These are phyloP conservation scores for Ogataea angusta DNA, from an alignment of 805 yeast genomes.

Conservation along the genomic window DNA sequence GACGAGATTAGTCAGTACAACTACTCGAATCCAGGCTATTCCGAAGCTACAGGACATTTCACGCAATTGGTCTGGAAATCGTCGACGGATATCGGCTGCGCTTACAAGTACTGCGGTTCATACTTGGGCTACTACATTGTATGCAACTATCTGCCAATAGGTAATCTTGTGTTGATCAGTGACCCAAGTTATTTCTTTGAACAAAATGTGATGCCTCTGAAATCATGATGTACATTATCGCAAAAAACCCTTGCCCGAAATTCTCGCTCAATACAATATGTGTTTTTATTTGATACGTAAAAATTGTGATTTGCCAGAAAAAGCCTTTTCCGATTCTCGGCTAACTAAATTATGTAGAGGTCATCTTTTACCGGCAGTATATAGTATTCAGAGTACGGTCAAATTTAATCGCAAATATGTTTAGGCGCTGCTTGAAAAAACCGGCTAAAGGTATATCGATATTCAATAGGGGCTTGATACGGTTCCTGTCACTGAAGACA, in stretches of 20 bases:
- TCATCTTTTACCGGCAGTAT: not conserved
- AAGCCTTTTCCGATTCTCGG: conserved; percentile 11
- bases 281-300: not conserved
- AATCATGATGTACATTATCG: not conserved
- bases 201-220: conserved; percentile 35
- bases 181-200: conserved; percentile 19
- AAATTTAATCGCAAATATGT: not conserved
- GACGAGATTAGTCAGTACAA: conserved; percentile 54
- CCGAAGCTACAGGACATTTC: conserved; percentile 66
- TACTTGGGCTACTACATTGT: conserved; percentile 53
- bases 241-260: not conserved
- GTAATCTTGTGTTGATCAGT: conserved; percentile 56
- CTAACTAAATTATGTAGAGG: conserved; percentile 1
- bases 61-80: conserved; percentile 76
- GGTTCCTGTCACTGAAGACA: conserved; percentile 35
- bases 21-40: conserved; percentile 46
- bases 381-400: not conserved
- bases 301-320: no score
- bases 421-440: not conserved
- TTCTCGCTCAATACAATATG: not conserved
- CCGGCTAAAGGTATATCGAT: not conserved
- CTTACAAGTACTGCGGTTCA: conserved; percentile 54
- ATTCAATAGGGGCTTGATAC: not conserved
- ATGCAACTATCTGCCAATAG: conserved; percentile 73
- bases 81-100: conserved; percentile 68